A percentile compares a stretch with the other conserved stretches of the same genome.
Conservation (phyloP, 306 rosid genomes). For the Elaeagnus macrophylla region DNA sequence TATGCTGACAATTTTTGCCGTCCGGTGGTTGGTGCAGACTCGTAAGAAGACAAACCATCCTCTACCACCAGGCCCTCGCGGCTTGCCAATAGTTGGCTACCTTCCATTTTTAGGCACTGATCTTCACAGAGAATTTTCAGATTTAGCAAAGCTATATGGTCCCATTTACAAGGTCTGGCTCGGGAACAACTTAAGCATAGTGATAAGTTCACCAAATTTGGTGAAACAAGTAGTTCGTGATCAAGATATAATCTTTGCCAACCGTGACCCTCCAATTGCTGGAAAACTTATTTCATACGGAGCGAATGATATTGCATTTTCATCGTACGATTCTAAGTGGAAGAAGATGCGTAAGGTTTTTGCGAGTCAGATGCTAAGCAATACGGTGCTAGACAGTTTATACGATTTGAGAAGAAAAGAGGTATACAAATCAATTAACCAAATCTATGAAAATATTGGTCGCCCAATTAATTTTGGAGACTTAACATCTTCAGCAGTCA, state of each 20-base stretch:
- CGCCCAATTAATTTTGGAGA: too few relatives aligned
- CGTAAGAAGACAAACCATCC: too few relatives aligned
- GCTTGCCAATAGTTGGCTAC: conserved; percentile 28
- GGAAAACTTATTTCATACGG: conserved; percentile 3
- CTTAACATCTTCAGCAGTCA: too few relatives aligned
- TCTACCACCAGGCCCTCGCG: conserved; percentile 29
- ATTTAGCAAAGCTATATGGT: conserved; percentile 18
- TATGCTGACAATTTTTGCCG: too few relatives aligned
- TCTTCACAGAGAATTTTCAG: conserved; percentile 20
- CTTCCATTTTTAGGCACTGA: conserved; percentile 25
- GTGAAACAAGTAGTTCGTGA: conserved; percentile 24
- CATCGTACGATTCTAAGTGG: conserved; percentile 21
- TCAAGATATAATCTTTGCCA: conserved; percentile 25
- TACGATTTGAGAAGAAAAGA: conserved; percentile 7
- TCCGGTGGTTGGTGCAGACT: too few relatives aligned
- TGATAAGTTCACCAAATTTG: conserved; percentile 13
- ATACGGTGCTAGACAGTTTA: conserved; percentile 10
- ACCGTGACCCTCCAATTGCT: conserved; percentile 18
- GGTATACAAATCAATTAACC: conserved; percentile 10
- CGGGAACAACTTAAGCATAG: conserved; percentile 16
- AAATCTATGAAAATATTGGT: conserved; percentile 4
- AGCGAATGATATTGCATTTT: conserved; percentile 16
- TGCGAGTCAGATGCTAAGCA: conserved; percentile 21
- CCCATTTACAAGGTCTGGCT: conserved; percentile 27
- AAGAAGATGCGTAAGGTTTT: conserved; percentile 23